These are phyloP conservation scores for Madurella mycetomatis DNA, from an alignment of 2,329 filamentous ascomycete species.

Conservation along the genomic window DNA sequence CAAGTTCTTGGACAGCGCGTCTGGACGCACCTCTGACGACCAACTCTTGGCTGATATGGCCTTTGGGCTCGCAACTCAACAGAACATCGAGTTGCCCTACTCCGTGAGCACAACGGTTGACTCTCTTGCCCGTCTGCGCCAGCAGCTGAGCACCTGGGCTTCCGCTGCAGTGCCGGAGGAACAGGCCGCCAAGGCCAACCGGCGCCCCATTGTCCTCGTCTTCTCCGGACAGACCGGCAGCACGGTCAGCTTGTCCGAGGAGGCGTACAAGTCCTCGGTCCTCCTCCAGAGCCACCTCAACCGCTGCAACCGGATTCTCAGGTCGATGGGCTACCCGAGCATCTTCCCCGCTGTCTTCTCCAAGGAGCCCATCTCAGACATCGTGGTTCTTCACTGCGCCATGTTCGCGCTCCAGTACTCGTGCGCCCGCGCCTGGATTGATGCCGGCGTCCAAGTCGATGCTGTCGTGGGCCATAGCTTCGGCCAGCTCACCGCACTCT, in stretches of 20 bases:
- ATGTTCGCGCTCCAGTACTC: background rate
- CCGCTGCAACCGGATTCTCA: background rate
- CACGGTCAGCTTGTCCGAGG: background rate
- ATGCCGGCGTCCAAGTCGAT: background rate
- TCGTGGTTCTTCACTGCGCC: background rate
- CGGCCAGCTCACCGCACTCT: background rate
- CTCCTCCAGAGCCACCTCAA: background rate
- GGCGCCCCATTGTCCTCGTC: background rate
- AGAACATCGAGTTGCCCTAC: background rate
- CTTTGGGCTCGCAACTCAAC: background rate
- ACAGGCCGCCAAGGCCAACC: background rate
- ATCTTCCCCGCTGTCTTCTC: background rate
- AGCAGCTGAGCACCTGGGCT: too few relatives aligned
- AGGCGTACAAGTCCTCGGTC: background rate
- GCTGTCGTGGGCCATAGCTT: background rate
- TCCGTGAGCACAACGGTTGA: background rate
- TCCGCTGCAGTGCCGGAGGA: too few relatives aligned
- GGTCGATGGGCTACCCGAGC: background rate
- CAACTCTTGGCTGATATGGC: background rate
- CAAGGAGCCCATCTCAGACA: background rate
- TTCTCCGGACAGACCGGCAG: background rate
- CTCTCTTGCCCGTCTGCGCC: background rate
- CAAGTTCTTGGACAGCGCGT: background rate
- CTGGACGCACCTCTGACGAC: background rate
- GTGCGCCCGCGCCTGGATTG: background rate